Evolutionary conservation across 805 yeast species (phyloP), one percentile per base, ranked within the genome.

Genomic region (Zygotorulaspora florentina): DNA sequence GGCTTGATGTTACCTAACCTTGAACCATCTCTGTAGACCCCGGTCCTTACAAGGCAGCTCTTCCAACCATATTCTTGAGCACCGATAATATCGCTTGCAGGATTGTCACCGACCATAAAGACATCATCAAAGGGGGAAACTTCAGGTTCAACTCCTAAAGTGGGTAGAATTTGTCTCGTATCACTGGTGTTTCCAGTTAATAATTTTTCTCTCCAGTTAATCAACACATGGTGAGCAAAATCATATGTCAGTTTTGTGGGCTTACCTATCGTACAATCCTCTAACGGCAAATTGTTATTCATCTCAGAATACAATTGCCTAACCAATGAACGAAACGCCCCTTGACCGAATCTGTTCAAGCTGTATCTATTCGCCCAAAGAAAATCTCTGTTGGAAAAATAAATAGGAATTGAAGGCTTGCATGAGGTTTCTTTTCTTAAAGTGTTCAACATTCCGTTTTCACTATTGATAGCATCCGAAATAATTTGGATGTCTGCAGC

Each of bases 21-120:
- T 36, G 73, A 77, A 1, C 69, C 70, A 51, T 81, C 86, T 49
- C 73, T 71, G 62, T 80, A 93, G 3, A 93, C 98, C 0, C 99
- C 99, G 0, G 97, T 86, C 51, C 82, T 73, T 20, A 93, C 87
- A 37, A 93, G 74, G 30, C 88, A 77, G 10, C 93, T 81, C 40
- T 84, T 80, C 98, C 98, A 93, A 3, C 96, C 96, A 61, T 83
- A 81, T 40, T 71, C 70, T 56, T 85, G 83, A 5, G 96, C 99
- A 0, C 99, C 99, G 45, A 75, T 74, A 43, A 93, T 93, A 62
- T 93, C 99, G 41, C 89, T 79, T 25, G 83, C 93, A 3, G 97
- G 98, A 64, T 93, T 93, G 67, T 93, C 99, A 25, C 99, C 99
- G 29, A 93, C 87, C 99, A 93, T 93, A 67, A 75, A 90, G 1